Evolutionary conservation across 805 yeast genomes (phyloP).

Genomic region (Schwanniomyces polymorphus): DNA sequence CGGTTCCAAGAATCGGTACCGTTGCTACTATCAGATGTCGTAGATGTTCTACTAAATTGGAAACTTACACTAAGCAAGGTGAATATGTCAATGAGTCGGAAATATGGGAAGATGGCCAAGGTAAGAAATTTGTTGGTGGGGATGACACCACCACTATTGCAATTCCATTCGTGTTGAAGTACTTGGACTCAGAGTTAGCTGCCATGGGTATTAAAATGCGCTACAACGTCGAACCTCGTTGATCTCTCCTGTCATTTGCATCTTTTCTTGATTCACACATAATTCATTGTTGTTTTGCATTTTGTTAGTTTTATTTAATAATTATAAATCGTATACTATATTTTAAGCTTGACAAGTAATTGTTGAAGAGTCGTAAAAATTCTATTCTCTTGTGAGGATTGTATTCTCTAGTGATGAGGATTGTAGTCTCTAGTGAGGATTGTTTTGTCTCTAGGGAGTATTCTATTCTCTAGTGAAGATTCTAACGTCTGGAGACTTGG

Average conservation of each 20-base stretch:
- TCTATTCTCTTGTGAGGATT: constrained; percentile 8
- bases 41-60: constrained; percentile 78
- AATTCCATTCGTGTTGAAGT: constrained; percentile 93
- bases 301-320: constrained; percentile 2
- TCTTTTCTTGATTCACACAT: constrained; percentile 3
- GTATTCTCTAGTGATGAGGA: constrained; percentile 11
- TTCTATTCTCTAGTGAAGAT: constrained; percentile 8
- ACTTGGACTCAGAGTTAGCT: constrained; percentile 89
- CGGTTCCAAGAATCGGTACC: constrained; percentile 90
- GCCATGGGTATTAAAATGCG: constrained; percentile 97
- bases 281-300: constrained; percentile 1
- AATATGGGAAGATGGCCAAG: constrained; percentile 97
- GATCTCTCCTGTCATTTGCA: constrained; percentile 2
- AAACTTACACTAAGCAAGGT: constrained; percentile 48
- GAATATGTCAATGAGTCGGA: constrained; percentile 63
- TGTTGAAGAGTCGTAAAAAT: too few species aligned
- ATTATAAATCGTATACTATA: neutral
- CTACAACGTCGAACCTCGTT: constrained; percentile 73
- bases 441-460: too few species aligned
- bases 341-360: neutral
- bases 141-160: constrained; percentile 92
- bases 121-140: constrained; percentile 89
- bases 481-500: constrained; percentile 14
- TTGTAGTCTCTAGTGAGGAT: constrained; percentile 8
- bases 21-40: constrained; percentile 81